Evolutionary conservation across 2,329 filamentous ascomycete species (phyloP).

Genomic region (Phyllosticta paracitricarpa): DNA sequence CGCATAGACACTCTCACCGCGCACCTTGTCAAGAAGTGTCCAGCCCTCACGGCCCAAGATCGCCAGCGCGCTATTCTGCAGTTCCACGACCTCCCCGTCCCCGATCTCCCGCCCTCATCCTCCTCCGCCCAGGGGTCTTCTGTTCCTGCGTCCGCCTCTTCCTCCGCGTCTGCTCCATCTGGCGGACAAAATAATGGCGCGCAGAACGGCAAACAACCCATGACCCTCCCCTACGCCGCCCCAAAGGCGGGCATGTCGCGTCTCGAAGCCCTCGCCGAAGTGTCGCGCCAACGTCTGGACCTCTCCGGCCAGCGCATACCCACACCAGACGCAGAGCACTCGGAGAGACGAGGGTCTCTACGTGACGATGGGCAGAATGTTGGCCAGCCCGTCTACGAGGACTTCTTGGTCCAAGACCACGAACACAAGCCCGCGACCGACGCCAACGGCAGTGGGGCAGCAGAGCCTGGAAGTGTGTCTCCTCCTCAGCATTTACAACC

Average conservation of each 20-base stretch:
- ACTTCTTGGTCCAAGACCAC: conserved; percentile 30
- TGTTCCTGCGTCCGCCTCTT: not conserved
- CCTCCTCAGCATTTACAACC: not conserved
- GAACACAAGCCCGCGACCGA: conserved; percentile 7
- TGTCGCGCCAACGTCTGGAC: conserved; percentile 65
- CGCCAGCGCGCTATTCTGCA: conserved; percentile 65
- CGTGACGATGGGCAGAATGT: conserved; percentile 11
- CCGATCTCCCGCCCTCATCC: conserved; percentile 38
- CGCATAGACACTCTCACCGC: conserved; percentile 71
- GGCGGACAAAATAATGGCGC: conserved; percentile 16
- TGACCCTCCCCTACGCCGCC: conserved; percentile 33
- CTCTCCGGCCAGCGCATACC: conserved; percentile 36
- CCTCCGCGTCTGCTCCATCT: not conserved
- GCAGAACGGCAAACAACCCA: conserved; percentile 19
- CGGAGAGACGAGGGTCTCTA: conserved; percentile 14
- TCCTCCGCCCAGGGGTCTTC: conserved; percentile 10
- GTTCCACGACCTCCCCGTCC: conserved; percentile 59
- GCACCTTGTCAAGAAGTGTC: conserved; percentile 81
- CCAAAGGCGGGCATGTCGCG: conserved; percentile 61
- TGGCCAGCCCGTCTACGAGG: conserved; percentile 20
- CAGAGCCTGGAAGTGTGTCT: conserved; percentile 8
- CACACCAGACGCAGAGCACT: conserved; percentile 17
- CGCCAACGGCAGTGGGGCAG: conserved; percentile 4
- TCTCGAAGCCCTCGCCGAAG: conserved; percentile 78
- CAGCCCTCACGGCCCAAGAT: conserved; percentile 63